Percentiles rank a stretch among this genome's conserved stretches.
Evolutionary conservation across 768 basidiomycete species (phyloP).

Genomic region (Collybia mongolica): DNA sequence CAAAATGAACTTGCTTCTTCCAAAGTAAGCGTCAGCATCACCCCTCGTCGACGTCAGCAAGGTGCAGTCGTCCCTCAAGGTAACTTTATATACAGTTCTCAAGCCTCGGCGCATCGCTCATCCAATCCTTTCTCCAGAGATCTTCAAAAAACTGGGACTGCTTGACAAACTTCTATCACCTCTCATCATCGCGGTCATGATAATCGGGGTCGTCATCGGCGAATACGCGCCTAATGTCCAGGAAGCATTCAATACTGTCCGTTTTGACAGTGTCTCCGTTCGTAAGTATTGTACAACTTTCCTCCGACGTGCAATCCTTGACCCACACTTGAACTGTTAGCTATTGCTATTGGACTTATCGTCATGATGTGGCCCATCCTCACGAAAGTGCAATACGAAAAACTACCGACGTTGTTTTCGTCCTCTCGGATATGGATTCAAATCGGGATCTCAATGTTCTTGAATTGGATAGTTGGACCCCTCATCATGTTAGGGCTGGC

Average conservation of each 20-base stretch:
- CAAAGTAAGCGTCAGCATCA: too few species aligned
- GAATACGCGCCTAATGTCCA: constrained; percentile 62
- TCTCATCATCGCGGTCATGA: constrained; percentile 69
- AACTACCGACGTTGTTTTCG: constrained; percentile 54
- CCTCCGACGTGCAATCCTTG: too few species aligned
- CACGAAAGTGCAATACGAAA: constrained; percentile 76
- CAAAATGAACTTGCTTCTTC: too few species aligned
- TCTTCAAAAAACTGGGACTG: constrained; percentile 19
- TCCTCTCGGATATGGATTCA: constrained; percentile 63
- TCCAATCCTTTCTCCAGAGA: constrained; percentile 1
- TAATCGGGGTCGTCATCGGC: constrained; percentile 74
- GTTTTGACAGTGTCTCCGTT: constrained; percentile 69
- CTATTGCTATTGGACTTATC: constrained; percentile 78
- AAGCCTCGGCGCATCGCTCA: too few species aligned
- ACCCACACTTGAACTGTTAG: constrained; percentile 31
- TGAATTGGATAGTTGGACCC: constrained; percentile 84
- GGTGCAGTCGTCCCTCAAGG: not conserved
- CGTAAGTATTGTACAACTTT: constrained; percentile 47
- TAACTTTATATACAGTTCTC: too few species aligned
- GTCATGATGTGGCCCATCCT: constrained; percentile 89
- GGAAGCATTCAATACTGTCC: constrained; percentile 58
- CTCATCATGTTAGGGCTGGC: constrained; percentile 83
- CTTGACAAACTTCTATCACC: constrained; percentile 25
- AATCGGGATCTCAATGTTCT: constrained; percentile 58
- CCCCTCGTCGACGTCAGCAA: too few species aligned